Percentiles rank a stretch among this genome's conserved stretches.
Conservation (phyloP, 148 eudicot species). For the Chenopodium berlandieri region DNA sequence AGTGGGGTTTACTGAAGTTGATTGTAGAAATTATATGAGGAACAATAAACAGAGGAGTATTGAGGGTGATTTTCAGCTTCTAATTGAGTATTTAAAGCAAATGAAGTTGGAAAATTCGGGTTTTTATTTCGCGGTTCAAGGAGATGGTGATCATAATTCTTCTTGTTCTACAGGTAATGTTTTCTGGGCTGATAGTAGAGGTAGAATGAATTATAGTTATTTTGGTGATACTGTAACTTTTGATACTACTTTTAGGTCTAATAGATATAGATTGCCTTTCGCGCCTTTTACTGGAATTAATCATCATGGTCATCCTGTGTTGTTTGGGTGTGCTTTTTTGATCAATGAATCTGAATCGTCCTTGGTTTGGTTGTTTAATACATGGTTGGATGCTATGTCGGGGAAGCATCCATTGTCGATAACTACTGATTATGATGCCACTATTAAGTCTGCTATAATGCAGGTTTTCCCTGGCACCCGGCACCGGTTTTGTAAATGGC, state of each 20-base stretch:
- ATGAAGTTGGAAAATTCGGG: conserved; percentile 29
- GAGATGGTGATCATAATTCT: conserved; percentile 18
- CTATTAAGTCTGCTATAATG: conserved; percentile 40
- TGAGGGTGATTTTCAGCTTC: conserved; percentile 44
- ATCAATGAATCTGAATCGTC: conserved; percentile 49
- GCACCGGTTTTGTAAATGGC: conserved; percentile 59
- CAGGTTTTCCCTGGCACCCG: conserved; percentile 44
- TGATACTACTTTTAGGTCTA: conserved; percentile 61
- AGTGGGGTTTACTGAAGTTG: conserved; percentile 61
- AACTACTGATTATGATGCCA: conserved; percentile 54
- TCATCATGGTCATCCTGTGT: conserved; percentile 55
- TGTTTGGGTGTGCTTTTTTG: conserved; percentile 61
- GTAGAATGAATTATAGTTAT: conserved; percentile 40
- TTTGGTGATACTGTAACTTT: conserved; percentile 57
- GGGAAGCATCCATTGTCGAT: conserved; percentile 42
- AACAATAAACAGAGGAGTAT: conserved; percentile 41
- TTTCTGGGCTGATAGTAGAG: conserved; percentile 47
- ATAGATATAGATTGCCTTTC: conserved; percentile 57
- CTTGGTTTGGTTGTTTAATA: conserved; percentile 49
- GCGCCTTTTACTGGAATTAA: conserved; percentile 52
- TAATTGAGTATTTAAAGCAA: conserved; percentile 50
- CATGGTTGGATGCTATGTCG: conserved; percentile 49
- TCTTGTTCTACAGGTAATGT: conserved; percentile 36
- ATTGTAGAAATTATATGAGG: conserved; percentile 61
- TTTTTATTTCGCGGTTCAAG: conserved; percentile 45